Conservation (phyloP, 2,329 filamentous ascomycete species). For the Aureobasidium sp. region DNA sequence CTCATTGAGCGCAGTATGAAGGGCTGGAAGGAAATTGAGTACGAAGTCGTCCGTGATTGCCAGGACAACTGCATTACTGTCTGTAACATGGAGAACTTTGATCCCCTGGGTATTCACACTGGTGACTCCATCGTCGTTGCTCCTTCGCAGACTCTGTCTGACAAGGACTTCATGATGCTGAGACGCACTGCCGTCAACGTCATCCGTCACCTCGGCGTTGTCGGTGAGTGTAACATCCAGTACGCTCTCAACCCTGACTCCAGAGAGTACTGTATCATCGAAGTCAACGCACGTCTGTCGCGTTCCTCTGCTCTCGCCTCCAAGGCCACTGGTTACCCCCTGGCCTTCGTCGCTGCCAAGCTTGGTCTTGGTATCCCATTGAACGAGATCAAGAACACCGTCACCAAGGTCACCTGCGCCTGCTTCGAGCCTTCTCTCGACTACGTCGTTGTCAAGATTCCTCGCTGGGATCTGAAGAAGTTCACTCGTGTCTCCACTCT, state of each 20-base stretch:
- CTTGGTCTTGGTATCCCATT: conserved; percentile 88
- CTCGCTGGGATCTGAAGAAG: conserved; percentile 97
- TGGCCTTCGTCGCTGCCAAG: conserved; percentile 96
- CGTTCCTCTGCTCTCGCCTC: conserved; percentile 92
- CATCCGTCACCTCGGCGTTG: conserved; percentile 91
- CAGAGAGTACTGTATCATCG: conserved; percentile 96
- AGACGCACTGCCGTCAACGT: conserved; percentile 95
- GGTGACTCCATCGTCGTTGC: conserved; percentile 98
- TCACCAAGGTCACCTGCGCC: conserved; percentile 90
- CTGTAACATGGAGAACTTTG: conserved; percentile 99
- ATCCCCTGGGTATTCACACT: conserved; percentile 94
- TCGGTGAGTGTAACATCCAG: conserved; percentile 98
- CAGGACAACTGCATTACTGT: conserved; percentile 99
- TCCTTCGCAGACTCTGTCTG: conserved; percentile 90
- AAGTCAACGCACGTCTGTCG: conserved; percentile 94
- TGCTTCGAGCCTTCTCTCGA: conserved; percentile 98
- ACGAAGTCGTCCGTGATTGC: conserved; percentile 92
- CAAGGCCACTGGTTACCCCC: conserved; percentile 92
- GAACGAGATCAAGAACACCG: conserved; percentile 93
- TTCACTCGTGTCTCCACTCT: conserved; percentile 95
- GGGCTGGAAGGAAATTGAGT: conserved; percentile 99
- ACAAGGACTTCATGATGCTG: conserved; percentile 99
- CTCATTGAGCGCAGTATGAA: conserved; percentile 98
- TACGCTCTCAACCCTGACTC: conserved; percentile 95
- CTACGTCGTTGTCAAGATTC: conserved; percentile 98